Conservation (phyloP, 2,329 filamentous ascomycete genomes). For the Escovopsis weberi region DNA sequence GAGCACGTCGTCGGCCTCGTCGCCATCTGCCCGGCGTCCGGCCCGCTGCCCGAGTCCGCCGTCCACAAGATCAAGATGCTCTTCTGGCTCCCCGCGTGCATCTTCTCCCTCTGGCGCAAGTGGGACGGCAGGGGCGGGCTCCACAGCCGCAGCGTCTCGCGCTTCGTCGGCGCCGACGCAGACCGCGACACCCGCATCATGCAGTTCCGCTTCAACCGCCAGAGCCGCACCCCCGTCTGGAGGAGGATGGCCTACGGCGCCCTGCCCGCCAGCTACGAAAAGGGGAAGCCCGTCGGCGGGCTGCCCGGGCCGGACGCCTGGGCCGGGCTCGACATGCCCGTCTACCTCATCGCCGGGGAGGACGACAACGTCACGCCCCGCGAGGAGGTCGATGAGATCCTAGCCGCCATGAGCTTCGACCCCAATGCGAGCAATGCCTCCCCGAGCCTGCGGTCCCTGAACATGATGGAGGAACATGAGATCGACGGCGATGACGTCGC, state of each 20-base stretch:
- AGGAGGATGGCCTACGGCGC: slow-evolving; percentile 64
- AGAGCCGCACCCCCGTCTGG: slow-evolving; percentile 72
- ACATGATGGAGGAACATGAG: slow-evolving; percentile 23
- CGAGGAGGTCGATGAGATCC: slow-evolving; percentile 54
- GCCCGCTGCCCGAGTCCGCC: slow-evolving; percentile 39
- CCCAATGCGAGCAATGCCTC: slow-evolving; percentile 2
- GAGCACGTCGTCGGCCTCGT: slow-evolving; percentile 60
- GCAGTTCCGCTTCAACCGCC: slow-evolving; percentile 63
- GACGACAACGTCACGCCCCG: slow-evolving; percentile 64
- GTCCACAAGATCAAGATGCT: slow-evolving; percentile 35
- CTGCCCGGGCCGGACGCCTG: slow-evolving; percentile 58
- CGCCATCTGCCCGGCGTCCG: slow-evolving; percentile 65
- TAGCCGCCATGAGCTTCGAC: slow-evolving; percentile 18
- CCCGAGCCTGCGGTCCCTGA: slow-evolving; percentile 11
- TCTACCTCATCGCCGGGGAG: slow-evolving; percentile 67
- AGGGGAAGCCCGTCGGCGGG: slow-evolving; percentile 41
- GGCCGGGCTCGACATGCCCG: slow-evolving; percentile 55
- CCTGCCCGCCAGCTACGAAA: slow-evolving; percentile 41
- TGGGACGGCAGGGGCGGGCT: slow-evolving; percentile 70
- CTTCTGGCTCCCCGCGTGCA: slow-evolving; percentile 51
- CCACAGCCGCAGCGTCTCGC: slow-evolving; percentile 61
- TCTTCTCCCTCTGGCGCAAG: slow-evolving; percentile 63
- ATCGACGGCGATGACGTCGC: slow-evolving; percentile 16
- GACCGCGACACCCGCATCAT: slow-evolving; percentile 51
- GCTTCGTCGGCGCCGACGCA: slow-evolving; percentile 57